Conservation (phyloP, 1,139 yeast species). For the Geotrichum fermentans region DNA sequence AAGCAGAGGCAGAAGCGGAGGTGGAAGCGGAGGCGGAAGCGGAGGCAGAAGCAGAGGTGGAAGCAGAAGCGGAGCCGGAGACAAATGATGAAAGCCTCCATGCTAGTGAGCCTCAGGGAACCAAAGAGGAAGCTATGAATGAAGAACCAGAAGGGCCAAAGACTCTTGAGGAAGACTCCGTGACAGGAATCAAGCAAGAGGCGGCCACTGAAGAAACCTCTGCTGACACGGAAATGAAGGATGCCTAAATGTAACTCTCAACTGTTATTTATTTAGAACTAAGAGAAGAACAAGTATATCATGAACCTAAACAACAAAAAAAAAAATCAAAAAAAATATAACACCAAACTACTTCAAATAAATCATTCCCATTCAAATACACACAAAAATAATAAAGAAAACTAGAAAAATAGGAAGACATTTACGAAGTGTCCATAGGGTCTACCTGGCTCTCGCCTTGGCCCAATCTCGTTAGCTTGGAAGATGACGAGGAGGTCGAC, state of each 20-base stretch:
- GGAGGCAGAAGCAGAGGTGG: neutral
- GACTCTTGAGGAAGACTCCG: too few species aligned
- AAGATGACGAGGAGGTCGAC: constrained; percentile 1
- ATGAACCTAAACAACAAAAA: neutral
- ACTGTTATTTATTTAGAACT: neutral
- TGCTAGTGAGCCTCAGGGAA: neutral
- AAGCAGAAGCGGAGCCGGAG: neutral
- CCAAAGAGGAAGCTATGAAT: too few species aligned
- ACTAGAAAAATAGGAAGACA: neutral
- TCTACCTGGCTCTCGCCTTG: neutral
- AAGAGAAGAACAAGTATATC: neutral
- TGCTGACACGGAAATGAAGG: constrained; percentile 4
- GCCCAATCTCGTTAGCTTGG: neutral
- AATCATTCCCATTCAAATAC: neutral
- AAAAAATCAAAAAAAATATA: neutral
- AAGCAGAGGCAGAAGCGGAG: neutral
- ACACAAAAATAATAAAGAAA: neutral
- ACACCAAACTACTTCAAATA: neutral
- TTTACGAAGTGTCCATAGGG: constrained; percentile 15
- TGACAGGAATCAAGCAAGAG: neutral
- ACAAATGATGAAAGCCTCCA: neutral
- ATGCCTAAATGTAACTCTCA: neutral
- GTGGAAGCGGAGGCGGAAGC: neutral
- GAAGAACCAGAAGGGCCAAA: too few species aligned
- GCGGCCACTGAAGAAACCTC: neutral